Conservation (phyloP, 2,329 filamentous ascomycete genomes). For the Aspergillus latus region DNA sequence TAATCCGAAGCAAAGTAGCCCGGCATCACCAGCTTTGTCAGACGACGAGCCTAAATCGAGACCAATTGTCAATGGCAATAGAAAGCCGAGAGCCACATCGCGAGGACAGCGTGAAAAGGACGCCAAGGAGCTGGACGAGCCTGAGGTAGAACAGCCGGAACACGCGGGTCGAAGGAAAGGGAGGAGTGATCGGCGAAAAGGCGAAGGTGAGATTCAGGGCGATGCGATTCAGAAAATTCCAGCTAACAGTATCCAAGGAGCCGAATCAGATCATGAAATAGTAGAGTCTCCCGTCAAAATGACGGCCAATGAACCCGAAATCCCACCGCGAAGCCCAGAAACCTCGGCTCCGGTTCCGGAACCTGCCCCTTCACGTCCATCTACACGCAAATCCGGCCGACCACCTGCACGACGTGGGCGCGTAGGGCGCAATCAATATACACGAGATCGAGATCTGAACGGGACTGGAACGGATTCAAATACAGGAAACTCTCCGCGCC, state of each 20-base stretch:
- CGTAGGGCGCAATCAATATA: slow-evolving; percentile 77
- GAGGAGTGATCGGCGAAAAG: slow-evolving; percentile 74
- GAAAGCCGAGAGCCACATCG: slow-evolving; percentile 59
- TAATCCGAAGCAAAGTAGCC: slow-evolving; percentile 49
- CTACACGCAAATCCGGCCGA: slow-evolving; percentile 61
- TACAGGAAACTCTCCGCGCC: slow-evolving; percentile 41
- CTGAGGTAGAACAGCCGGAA: slow-evolving; percentile 71
- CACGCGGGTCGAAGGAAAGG: slow-evolving; percentile 78
- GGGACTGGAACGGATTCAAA: slow-evolving; percentile 47
- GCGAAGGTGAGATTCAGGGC: slow-evolving; percentile 63
- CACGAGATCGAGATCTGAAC: slow-evolving; percentile 68
- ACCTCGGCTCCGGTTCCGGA: slow-evolving; percentile 41
- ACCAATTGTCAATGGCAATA: slow-evolving; percentile 40
- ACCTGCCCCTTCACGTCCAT: slow-evolving; percentile 39
- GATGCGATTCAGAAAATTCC: background rate
- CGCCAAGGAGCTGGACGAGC: slow-evolving; percentile 56
- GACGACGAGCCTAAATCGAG: slow-evolving; percentile 64
- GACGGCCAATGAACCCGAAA: slow-evolving; percentile 38
- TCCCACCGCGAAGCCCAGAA: slow-evolving; percentile 45
- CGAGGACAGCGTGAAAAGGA: slow-evolving; percentile 55
- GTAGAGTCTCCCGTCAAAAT: slow-evolving; percentile 56
- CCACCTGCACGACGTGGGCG: slow-evolving; percentile 65
- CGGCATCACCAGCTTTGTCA: slow-evolving; percentile 50
- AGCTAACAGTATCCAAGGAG: slow-evolving; percentile 38
- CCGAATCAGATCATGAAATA: slow-evolving; percentile 71